These are phyloP conservation scores for Penicillium dipodomyicola DNA, from an alignment of 495 filamentous ascomycete genomes.

Conservation along the genomic window DNA sequence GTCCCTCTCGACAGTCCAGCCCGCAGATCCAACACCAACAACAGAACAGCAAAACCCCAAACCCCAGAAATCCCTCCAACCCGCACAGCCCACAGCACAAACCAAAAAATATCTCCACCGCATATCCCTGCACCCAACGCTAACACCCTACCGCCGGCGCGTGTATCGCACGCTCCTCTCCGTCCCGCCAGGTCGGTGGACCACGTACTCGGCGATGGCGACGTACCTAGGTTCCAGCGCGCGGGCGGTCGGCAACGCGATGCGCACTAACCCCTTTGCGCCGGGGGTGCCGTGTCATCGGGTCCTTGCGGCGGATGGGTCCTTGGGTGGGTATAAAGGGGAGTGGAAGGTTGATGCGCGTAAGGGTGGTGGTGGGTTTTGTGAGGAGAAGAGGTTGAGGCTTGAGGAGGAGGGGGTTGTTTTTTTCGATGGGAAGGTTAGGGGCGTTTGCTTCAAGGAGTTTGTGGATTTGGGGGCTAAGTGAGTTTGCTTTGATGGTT, in stretches of 20 bases:
- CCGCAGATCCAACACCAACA: conserved; percentile 1
- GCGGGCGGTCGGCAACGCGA: conserved; percentile 75
- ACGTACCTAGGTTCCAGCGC: conserved; percentile 65
- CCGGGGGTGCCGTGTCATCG: conserved; percentile 57
- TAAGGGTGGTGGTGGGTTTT: conserved; percentile 24
- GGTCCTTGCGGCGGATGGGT: conserved; percentile 34
- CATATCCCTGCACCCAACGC: conserved; percentile 39
- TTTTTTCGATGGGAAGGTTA: conserved; percentile 33
- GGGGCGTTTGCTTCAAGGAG: conserved; percentile 30
- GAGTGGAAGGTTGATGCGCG: conserved; percentile 27
- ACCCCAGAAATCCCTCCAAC: conserved; percentile 11
- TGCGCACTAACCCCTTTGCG: conserved; percentile 68
- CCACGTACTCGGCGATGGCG: conserved; percentile 71
- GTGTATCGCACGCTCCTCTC: conserved; percentile 66
- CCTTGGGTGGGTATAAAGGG: conserved; percentile 37
- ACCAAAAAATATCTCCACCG: conserved; percentile 30
- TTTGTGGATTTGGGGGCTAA: conserved; percentile 27
- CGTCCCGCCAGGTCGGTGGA: conserved; percentile 67
- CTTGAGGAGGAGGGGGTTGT: conserved; percentile 32
- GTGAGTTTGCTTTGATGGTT: background rate
- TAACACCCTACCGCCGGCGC: conserved; percentile 55
- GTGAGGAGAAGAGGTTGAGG: conserved; percentile 31
- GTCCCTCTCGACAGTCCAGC: background rate
- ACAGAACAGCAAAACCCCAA: background rate
- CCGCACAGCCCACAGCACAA: conserved; percentile 15